Evolutionary conservation across 768 basidiomycete genomes (phyloP).

Genomic region (Pisolithus microcarpus): DNA sequence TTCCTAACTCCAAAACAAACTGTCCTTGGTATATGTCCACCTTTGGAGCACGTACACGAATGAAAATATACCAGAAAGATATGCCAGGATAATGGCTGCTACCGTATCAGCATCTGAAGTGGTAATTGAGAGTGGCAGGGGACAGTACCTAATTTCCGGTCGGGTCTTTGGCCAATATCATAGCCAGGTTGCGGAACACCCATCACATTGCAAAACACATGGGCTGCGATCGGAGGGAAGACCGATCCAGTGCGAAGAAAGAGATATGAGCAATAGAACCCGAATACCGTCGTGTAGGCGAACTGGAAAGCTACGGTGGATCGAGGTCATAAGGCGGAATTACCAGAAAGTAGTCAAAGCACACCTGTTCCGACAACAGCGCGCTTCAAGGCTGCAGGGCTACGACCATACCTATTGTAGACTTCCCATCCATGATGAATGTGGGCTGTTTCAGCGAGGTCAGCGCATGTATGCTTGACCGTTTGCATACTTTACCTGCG

Average conservation of each 20-base stretch:
- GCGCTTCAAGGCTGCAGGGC: conserved; percentile 49
- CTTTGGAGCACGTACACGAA: conserved; percentile 48
- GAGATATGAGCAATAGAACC: conserved; percentile 78
- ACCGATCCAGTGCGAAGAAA: conserved; percentile 84
- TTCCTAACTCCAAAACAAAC: conserved; percentile 37
- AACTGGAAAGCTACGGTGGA: conserved; percentile 69
- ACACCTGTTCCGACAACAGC: conserved; percentile 53
- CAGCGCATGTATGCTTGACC: neutral
- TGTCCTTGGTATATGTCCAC: conserved; percentile 39
- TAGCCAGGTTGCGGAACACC: conserved; percentile 66
- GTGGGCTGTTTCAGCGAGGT: conserved; percentile 53
- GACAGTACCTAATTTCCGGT: conserved; percentile 44
- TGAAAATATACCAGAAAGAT: conserved; percentile 51
- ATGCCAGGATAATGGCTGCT: conserved; percentile 49
- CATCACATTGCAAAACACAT: conserved; percentile 93
- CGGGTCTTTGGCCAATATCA: conserved; percentile 50
- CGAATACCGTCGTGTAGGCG: conserved; percentile 87
- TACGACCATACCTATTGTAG: conserved; percentile 70
- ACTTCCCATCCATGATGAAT: conserved; percentile 88
- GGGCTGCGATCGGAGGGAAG: conserved; percentile 68
- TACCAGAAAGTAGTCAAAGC: conserved; percentile 12
- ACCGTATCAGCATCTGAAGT: conserved; percentile 7
- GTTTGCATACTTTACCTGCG: conserved; percentile 47
- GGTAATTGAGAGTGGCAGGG: conserved; percentile 6
- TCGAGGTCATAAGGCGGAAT: conserved; percentile 10